Evolutionary conservation across 2,329 filamentous ascomycete genomes (phyloP), one percentile per base, ranked within the genome.

Genomic region (Hirsutella minnesotensis): DNA sequence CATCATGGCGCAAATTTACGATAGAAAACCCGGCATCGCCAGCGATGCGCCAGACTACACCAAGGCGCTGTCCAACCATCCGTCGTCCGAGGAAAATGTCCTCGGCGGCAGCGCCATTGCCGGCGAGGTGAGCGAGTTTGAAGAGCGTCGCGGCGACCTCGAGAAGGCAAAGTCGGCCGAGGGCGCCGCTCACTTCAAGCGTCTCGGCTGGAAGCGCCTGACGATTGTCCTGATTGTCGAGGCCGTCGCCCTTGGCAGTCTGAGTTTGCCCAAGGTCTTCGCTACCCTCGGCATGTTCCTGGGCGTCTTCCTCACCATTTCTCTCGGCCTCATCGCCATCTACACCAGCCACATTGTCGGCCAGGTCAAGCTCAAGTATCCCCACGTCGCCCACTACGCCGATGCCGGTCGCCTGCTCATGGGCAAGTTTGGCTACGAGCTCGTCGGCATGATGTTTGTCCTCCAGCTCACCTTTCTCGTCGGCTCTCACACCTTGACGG

Each of bases 401-500:
- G 82, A 86, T 52, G 81, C 78, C 13, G 81, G 79, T 3, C 65
- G 71, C 37, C 65, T 85, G 39, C 64, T 86, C 40, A 67, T 69
- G 45, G 83, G 83, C 9, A 64, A 61, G 16, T 63, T 74, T 33
- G 79, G 78, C 1, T 73, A 77, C 47, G 77, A 83, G 56, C 49
- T 86, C 27, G 64, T 83, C 37, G 79, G 78, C 20, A 60, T 66
- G 48, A 78, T 73, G 48, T 79, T 82, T 51, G 63, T 73, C 9
- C 59, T 85, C 16, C 77, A 84, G 58, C 65, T 86, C 33, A 63
- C 81, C 43, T 83, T 86, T 61, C 72, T 83, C 51, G 79, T 82
- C 60, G 79, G 74, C 29, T 82, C 79, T n/a, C 83, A 87, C 60
- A 68, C 83, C 41, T 64, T 86, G 47, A 83, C 80, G 0, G 84